Conservation (phyloP, 2,329 filamentous ascomycete species). For the Pezicula neosporulosa region DNA sequence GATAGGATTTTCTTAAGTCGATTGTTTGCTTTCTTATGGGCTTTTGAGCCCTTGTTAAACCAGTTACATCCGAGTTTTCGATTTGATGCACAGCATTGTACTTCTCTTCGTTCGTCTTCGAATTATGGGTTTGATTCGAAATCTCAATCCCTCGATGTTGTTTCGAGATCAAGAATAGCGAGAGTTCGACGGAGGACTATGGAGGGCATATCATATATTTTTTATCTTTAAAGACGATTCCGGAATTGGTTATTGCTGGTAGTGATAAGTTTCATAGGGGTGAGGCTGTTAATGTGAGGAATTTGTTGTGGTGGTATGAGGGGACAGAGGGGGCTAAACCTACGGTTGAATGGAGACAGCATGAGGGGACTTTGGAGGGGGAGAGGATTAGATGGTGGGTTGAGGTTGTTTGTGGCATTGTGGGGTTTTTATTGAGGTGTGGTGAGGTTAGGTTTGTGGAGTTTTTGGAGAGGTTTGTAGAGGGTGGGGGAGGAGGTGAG, state of each 20-base stretch:
- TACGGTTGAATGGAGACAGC: conserved; percentile 25
- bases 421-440: conserved; percentile 6
- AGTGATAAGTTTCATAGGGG: background rate
- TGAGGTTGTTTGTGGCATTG: conserved; percentile 10
- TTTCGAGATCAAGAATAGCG: too few species aligned
- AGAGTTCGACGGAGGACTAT: background rate
- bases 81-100: too few species aligned
- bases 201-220: background rate
- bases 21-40: conserved; percentile 20
- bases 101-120: too few species aligned
- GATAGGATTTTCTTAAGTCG: conserved; percentile 21
- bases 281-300: background rate
- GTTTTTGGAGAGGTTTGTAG: too few species aligned
- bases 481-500: too few species aligned
- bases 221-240: background rate
- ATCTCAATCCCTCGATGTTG: too few species aligned
- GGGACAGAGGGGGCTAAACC: background rate
- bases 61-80: too few species aligned
- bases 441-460: too few species aligned
- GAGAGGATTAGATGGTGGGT: conserved; percentile 15
- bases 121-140: too few species aligned
- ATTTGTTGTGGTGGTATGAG: background rate
- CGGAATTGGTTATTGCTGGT: background rate
- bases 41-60: conserved; percentile 8
- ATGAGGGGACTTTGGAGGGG: conserved; percentile 16